Evolutionary conservation across 345 rosid species (phyloP).

Genomic region (Citrus glauca): DNA sequence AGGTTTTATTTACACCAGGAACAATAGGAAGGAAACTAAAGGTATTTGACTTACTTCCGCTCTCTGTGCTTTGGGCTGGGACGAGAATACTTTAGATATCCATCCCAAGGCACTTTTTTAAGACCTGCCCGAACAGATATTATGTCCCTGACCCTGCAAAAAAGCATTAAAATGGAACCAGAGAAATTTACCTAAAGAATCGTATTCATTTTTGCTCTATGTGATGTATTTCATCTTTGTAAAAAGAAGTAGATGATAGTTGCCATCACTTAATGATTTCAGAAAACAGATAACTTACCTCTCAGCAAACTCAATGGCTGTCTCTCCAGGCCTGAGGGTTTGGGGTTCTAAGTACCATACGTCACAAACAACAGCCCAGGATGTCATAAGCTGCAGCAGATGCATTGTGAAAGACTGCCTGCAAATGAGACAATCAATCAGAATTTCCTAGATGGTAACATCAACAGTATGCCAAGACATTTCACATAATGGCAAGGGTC

Average conservation of each 20-base stretch:
- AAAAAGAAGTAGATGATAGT: not conserved
- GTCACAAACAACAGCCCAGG: conserved; percentile 99
- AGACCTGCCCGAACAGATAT: conserved; percentile 92
- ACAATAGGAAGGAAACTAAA: conserved; percentile 3
- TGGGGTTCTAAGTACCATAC: conserved; percentile 99
- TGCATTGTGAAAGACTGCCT: conserved; percentile 98
- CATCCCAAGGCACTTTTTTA: conserved; percentile 98
- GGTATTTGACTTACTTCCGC: conserved; percentile 63
- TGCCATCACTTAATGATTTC: not conserved
- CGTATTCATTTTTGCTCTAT: not conserved
- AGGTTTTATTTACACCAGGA: not conserved
- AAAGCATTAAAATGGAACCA: conserved; percentile 8
- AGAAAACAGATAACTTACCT: conserved; percentile 40
- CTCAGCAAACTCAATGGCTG: conserved; percentile 95
- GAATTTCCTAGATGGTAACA: conserved; percentile 2
- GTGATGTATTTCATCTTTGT: not conserved
- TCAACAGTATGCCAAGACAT: not conserved
- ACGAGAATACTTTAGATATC: conserved; percentile 89
- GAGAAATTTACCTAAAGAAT: not conserved
- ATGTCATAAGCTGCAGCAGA: conserved; percentile 95
- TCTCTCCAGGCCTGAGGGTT: conserved; percentile 76
- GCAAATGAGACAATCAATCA: conserved; percentile 23
- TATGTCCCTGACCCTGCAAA: conserved; percentile 79
- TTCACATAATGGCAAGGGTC: not conserved
- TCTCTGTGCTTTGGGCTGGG: conserved; percentile 97